A percentile compares a stretch with the other conserved stretches of the same genome.
These are phyloP conservation scores for Eragrostis nindensis DNA, from an alignment of 176 grass and related monocot genomes.

Conservation along the genomic window DNA sequence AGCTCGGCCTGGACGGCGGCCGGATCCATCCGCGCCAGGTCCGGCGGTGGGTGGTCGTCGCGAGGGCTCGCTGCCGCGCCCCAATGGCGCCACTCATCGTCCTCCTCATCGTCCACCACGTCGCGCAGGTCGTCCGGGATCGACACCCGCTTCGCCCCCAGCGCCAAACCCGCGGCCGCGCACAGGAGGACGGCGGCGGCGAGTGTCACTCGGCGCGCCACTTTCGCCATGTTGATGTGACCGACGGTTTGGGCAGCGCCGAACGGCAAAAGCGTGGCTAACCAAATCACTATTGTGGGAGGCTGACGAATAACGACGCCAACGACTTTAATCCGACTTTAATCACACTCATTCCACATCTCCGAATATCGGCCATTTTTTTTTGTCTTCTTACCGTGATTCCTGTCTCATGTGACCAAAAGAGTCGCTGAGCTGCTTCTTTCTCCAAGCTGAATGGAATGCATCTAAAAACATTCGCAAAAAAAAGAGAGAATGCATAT, in stretches of 20 bases:
- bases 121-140: slow-evolving; percentile 86
- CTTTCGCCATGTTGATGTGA: slow-evolving; percentile 1
- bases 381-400: neutral
- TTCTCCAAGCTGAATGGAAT: slow-evolving; percentile 15
- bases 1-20: slow-evolving; percentile 75
- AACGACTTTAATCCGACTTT: too few relatives aligned
- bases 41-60: slow-evolving; percentile 45
- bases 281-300: slow-evolving; percentile 13
- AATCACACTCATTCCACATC: neutral
- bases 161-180: slow-evolving; percentile 20
- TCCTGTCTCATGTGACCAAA: neutral
- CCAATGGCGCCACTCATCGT: slow-evolving; percentile 82
- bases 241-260: neutral
- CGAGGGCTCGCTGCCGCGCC: slow-evolving; percentile 31
- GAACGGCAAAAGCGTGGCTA: slow-evolving; percentile 25
- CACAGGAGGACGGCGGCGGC: slow-evolving; percentile 33
- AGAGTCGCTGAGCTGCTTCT: neutral
- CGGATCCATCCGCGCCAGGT: slow-evolving; percentile 77
- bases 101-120: slow-evolving; percentile 87
- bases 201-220: slow-evolving; percentile 1
- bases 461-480: too few relatives aligned
- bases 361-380: neutral
- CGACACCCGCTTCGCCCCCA: slow-evolving; percentile 52
- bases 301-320: neutral
- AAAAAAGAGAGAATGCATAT: too few relatives aligned